Evolutionary conservation across 768 basidiomycete species (phyloP), one percentile per base, ranked within the genome.

Genomic region (Agrocybe chaxingu): DNA sequence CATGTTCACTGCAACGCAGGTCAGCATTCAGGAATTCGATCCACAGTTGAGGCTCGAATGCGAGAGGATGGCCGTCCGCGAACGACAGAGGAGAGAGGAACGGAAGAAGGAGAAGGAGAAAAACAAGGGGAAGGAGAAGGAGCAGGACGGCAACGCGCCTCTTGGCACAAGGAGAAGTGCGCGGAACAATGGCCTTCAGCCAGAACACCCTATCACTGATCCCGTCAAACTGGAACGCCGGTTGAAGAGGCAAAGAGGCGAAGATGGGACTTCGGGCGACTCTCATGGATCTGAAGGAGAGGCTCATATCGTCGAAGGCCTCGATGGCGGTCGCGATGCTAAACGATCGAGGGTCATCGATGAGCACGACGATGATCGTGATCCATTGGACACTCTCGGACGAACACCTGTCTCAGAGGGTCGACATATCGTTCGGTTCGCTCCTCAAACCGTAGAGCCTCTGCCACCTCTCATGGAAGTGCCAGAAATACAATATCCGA

Each of bases 11-110:
- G 87, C 90, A 12, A 77, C 90, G 1, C 77, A 97, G 62, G 87
- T 95, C 56, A 86, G 89, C 71, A 81, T 92, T 48, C 82, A 89
- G 58, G 89, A 90, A 61, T 92, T 94, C 58, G 94, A 96, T 61
- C 76, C 79, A 0, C 76, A 80, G 46, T 87, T 97, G 65, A 73
- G 75, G 45, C 51, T 84, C 29, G 96, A 98, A 65, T 98, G 95
- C 65, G 85, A 89, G 63, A 77, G 89, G 55, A 94, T 95, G 89
- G 88, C 91, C 10, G 76, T 68, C 35, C 74, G 85, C 45, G 89
- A 95, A 63, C 70, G 82, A 52, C 80, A 84, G 68, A 74, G 89
- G 57, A 66, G 81, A 51, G 79, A 80, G 7, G 84, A 81, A 53
- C 62, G 75, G 45, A 75, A 74, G 64, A 79, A 82, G 60, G 71